phyloP scores from a whole-genome alignment of 768 basidiomycete species.

The Kwoniella mangroviensis region DNA sequence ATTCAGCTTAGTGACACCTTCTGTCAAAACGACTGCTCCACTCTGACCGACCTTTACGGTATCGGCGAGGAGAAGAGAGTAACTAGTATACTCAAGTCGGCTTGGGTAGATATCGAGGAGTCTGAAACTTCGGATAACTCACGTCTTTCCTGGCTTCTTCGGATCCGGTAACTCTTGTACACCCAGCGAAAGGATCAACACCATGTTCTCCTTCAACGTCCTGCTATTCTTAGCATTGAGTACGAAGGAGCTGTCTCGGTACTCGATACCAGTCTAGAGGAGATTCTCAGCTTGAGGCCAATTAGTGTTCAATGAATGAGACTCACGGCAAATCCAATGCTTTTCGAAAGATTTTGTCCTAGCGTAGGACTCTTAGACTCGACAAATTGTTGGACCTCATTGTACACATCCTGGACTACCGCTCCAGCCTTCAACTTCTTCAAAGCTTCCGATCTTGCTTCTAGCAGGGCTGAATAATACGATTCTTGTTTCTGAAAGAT shows the following conservation, averaged over 20 bases:
- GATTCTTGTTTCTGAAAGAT: conserved; percentile 82
- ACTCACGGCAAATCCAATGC: conserved; percentile 83
- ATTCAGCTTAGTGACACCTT: conserved; percentile 79
- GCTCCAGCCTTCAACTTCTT: conserved; percentile 78
- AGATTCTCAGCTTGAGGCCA: too few relatives aligned
- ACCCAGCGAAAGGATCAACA: conserved; percentile 80
- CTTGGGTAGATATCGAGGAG: not conserved
- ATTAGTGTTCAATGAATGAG: not conserved
- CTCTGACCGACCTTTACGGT: conserved; percentile 77
- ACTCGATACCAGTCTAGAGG: conserved; percentile 87
- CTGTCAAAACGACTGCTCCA: conserved; percentile 68
- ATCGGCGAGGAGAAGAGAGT: conserved; percentile 84
- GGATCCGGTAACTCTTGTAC: conserved; percentile 80
- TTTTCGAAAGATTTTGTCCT: conserved; percentile 84
- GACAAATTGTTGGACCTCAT: conserved; percentile 71
- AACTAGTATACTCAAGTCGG: conserved; percentile 62
- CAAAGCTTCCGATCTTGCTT: conserved; percentile 76
- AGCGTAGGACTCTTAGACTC: conserved; percentile 79
- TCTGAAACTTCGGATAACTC: conserved; percentile 35
- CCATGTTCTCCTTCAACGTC: conserved; percentile 75
- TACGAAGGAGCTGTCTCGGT: conserved; percentile 83
- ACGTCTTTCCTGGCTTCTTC: conserved; percentile 72
- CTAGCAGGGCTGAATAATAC: conserved; percentile 77
- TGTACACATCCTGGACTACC: conserved; percentile 77
- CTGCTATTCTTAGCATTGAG: conserved; percentile 79